These are phyloP conservation scores for Diplodia mutila DNA, from an alignment of 2,329 filamentous ascomycete genomes.

Conservation along the genomic window DNA sequence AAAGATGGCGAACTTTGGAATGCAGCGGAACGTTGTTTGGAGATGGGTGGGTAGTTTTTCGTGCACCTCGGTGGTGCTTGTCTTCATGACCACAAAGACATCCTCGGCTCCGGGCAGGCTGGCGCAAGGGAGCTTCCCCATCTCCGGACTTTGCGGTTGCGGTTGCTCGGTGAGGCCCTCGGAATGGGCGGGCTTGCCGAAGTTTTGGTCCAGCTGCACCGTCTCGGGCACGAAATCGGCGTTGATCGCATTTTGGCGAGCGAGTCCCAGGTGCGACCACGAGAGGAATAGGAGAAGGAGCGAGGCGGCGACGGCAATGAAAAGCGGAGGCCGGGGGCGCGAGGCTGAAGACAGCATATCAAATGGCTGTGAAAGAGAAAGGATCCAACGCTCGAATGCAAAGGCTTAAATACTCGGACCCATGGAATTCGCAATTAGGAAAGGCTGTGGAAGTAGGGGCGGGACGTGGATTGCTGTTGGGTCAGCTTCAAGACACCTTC, in stretches of 20 bases:
- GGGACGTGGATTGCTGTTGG: background rate
- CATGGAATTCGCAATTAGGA: slow-evolving; percentile 11
- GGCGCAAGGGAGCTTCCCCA: slow-evolving; percentile 31
- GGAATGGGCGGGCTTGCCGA: slow-evolving; percentile 10
- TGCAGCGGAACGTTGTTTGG: slow-evolving; percentile 60
- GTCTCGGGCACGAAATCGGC: slow-evolving; percentile 23
- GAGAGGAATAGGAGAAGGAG: slow-evolving; percentile 15
- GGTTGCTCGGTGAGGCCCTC: slow-evolving; percentile 15
- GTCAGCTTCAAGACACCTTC: background rate
- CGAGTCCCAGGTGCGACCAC: slow-evolving; percentile 19
- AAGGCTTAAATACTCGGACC: background rate
- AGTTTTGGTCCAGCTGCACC: slow-evolving; percentile 23
- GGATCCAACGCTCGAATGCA: background rate
- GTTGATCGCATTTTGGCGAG: slow-evolving; percentile 14
- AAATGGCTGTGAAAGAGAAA: background rate
- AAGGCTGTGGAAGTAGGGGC: background rate
- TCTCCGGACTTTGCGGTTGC: background rate
- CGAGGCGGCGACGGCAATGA: slow-evolving; percentile 25
- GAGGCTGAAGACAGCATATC: slow-evolving; percentile 20
- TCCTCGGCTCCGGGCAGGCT: slow-evolving; percentile 50
- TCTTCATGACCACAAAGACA: slow-evolving; percentile 61
- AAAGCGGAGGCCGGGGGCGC: slow-evolving; percentile 19
- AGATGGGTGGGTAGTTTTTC: slow-evolving; percentile 64
- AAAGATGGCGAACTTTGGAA: slow-evolving; percentile 60
- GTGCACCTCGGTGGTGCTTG: slow-evolving; percentile 62